A percentile compares a stretch with the other conserved stretches of the same genome.
These are phyloP conservation scores for Hygrocybe punicea DNA, from an alignment of 768 basidiomycete species.

Conservation along the genomic window DNA sequence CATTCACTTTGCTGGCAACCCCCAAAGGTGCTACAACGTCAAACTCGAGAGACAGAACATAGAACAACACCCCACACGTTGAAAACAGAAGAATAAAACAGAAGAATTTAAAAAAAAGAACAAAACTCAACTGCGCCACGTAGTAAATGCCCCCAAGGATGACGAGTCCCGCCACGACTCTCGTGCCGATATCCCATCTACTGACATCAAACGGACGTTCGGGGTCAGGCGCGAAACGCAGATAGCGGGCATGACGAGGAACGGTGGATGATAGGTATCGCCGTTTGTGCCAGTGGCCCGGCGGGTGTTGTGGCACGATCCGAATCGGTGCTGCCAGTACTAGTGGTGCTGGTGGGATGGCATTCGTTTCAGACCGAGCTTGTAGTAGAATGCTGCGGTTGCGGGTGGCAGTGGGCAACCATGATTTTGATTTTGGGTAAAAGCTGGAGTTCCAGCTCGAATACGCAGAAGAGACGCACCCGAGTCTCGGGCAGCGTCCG, in stretches of 20 bases:
- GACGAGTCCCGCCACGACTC: constrained; percentile 2
- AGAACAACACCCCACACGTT: too few species aligned
- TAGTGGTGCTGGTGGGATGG: neutral
- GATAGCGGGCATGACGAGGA: neutral
- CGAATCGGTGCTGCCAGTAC: neutral
- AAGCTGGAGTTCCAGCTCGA: too few species aligned
- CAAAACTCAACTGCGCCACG: constrained; percentile 30
- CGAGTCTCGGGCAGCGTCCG: too few species aligned
- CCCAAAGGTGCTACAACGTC: too few species aligned
- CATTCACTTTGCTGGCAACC: too few species aligned
- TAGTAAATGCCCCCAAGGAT: constrained; percentile 28
- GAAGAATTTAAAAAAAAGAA: neutral
- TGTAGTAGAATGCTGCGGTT: too few species aligned
- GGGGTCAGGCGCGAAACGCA: constrained; percentile 1
- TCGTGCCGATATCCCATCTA: neutral
- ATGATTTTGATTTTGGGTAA: too few species aligned
- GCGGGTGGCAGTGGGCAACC: too few species aligned
- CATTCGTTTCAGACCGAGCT: too few species aligned
- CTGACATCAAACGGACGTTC: constrained; percentile 1
- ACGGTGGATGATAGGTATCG: neutral
- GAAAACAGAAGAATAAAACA: too few species aligned
- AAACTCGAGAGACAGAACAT: too few species aligned
- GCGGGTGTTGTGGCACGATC: neutral
- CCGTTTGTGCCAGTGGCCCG: neutral
- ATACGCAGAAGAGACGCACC: too few species aligned